Percentiles rank a stretch among this genome's conserved stretches.
phyloP scores from a whole-genome alignment of 2,329 filamentous ascomycete species.

The Arthrobotrys musiformis region DNA sequence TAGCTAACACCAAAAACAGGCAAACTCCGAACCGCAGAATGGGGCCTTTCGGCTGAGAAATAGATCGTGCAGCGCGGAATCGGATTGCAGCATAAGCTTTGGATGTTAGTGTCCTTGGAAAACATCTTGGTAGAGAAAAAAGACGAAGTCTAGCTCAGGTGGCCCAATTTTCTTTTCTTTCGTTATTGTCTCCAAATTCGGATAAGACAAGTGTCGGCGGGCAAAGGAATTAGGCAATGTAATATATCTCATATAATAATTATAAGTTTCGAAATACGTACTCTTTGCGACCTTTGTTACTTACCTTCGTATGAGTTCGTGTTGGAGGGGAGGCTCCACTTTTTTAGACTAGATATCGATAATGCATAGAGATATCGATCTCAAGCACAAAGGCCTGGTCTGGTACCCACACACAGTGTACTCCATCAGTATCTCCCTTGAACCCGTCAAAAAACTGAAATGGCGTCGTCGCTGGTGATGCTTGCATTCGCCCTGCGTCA shows the following conservation, averaged over 20 bases:
- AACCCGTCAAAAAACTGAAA: slow-evolving; percentile 26
- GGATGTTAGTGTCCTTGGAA: slow-evolving; percentile 9
- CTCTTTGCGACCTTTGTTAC: neutral
- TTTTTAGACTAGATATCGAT: neutral
- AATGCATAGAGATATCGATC: slow-evolving; percentile 7
- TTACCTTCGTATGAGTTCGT: neutral
- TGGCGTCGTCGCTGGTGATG: slow-evolving; percentile 6
- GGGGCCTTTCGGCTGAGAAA: slow-evolving; percentile 4
- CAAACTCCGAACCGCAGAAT: neutral
- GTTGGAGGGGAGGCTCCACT: neutral
- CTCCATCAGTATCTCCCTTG: slow-evolving; percentile 10
- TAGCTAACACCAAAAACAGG: neutral
- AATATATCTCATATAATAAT: slow-evolving; percentile 23
- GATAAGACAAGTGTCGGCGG: neutral
- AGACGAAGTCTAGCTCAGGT: neutral
- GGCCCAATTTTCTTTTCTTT: too few relatives aligned
- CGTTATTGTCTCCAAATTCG: too few relatives aligned
- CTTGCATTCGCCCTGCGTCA: neutral
- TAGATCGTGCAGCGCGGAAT: slow-evolving; percentile 34
- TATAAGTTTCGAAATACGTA: slow-evolving; percentile 15
- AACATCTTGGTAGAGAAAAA: neutral
- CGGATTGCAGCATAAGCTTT: slow-evolving; percentile 28
- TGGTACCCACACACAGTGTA: neutral
- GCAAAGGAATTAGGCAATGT: slow-evolving; percentile 6
- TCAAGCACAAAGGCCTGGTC: neutral